Conservation (phyloP, 225 moss, liverwort and hornwort species). For the Polytrichum formosum region DNA sequence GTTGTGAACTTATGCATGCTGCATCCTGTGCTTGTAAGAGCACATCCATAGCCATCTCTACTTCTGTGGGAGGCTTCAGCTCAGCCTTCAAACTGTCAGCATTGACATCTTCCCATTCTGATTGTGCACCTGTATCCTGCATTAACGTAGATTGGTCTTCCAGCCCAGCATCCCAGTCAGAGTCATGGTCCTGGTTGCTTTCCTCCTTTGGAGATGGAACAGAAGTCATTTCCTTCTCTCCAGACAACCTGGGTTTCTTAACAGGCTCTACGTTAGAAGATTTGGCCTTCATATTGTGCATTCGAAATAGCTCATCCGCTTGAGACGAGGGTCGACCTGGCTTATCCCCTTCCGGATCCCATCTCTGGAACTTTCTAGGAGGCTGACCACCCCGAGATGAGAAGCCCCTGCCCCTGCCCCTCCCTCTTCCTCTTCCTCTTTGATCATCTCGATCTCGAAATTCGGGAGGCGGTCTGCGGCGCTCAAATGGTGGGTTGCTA, state of each 20-base stretch:
- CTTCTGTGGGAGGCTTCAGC: conserved; percentile 4
- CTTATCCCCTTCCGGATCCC: conserved; percentile 11
- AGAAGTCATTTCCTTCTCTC: not conserved
- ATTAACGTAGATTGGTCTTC: conserved; percentile 11
- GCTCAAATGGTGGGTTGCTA: conserved; percentile 4
- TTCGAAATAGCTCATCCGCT: conserved; percentile 22
- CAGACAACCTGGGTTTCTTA: not conserved
- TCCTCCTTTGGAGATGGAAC: conserved; percentile 5
- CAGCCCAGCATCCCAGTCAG: conserved; percentile 16
- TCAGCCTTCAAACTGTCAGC: not conserved
- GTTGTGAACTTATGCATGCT: conserved; percentile 12
- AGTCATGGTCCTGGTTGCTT: conserved; percentile 9
- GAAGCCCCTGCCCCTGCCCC: conserved; percentile 9
- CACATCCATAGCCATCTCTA: conserved; percentile 6
- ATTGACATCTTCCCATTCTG: conserved; percentile 12
- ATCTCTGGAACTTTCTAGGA: conserved; percentile 10
- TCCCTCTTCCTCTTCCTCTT: conserved; percentile 7
- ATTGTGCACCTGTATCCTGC: conserved; percentile 1
- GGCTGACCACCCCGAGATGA: not conserved
- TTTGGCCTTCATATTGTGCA: conserved; percentile 22
- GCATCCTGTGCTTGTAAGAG: conserved; percentile 15
- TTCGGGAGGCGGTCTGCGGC: conserved; percentile 3
- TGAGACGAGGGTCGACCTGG: conserved; percentile 13
- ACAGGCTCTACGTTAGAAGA: not conserved
- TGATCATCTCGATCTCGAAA: conserved; percentile 9